Percentiles rank a stretch among this genome's conserved stretches.
Evolutionary conservation across 1,284 basidiomycete species (phyloP).

Genomic region (Phellopilus nigrolimitatus): DNA sequence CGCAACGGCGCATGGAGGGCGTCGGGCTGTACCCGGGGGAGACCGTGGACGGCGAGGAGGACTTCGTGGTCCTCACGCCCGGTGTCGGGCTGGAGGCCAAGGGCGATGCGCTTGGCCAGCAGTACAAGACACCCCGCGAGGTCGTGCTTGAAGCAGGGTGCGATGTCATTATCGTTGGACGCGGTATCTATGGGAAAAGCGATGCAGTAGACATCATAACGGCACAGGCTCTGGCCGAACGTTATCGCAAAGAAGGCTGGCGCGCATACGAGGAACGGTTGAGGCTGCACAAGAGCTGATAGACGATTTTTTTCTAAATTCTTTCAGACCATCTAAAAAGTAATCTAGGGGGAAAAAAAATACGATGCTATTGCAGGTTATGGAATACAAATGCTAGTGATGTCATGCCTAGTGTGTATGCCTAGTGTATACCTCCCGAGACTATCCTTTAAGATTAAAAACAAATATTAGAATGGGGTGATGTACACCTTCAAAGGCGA

Average conservation of each 20-base stretch:
- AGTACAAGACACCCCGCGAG: slow-evolving; percentile 89
- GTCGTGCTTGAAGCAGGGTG: slow-evolving; percentile 85
- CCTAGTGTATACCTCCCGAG: slow-evolving; percentile 7
- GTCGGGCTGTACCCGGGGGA: slow-evolving; percentile 38
- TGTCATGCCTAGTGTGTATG: slow-evolving; percentile 6
- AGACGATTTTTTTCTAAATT: background rate
- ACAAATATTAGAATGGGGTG: background rate
- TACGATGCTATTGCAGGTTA: slow-evolving; percentile 10
- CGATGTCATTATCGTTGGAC: slow-evolving; percentile 97
- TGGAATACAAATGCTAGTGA: slow-evolving; percentile 11
- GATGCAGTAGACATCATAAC: slow-evolving; percentile 52
- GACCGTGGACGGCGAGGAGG: slow-evolving; percentile 44
- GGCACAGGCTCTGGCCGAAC: slow-evolving; percentile 69
- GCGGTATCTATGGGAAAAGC: slow-evolving; percentile 87
- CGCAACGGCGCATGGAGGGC: slow-evolving; percentile 78
- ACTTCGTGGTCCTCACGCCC: slow-evolving; percentile 91
- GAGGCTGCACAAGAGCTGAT: background rate
- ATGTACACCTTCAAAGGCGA: background rate
- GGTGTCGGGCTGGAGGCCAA: slow-evolving; percentile 84
- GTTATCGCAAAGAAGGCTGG: slow-evolving; percentile 89
- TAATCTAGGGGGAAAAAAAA: background rate
- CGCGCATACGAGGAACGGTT: slow-evolving; percentile 59
- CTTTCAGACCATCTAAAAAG: background rate
- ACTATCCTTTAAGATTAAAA: slow-evolving; percentile 15
- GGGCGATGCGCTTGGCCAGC: slow-evolving; percentile 92